Conservation (phyloP, 805 yeast genomes). For the Scheffersomyces spartinae region DNA sequence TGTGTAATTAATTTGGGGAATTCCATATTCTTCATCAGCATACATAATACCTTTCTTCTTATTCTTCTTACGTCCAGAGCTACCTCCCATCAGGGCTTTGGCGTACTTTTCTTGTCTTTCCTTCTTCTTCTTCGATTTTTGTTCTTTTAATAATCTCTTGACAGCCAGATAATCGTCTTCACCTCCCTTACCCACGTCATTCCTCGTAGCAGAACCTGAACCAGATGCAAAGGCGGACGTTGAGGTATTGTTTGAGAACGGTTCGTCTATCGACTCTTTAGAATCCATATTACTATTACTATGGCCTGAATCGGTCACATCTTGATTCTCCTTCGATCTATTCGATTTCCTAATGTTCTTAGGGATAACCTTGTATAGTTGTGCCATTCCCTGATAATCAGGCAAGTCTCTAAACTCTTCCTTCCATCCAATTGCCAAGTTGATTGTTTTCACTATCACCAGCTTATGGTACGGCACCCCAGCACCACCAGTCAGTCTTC, state of each 20-base stretch:
- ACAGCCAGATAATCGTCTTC: no score
- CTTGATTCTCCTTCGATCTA: no score
- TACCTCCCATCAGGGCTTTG: no score
- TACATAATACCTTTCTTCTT: slow-evolving; percentile 11
- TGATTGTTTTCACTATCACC: slow-evolving; percentile 36
- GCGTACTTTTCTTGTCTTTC: slow-evolving; percentile 1
- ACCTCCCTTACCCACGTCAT: not conserved
- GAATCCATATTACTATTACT: no score
- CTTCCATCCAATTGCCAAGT: slow-evolving; percentile 59
- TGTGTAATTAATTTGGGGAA: slow-evolving; percentile 57
- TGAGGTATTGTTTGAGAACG: no score
- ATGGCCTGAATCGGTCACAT: no score
- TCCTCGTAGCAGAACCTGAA: not conserved
- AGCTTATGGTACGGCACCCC: slow-evolving; percentile 23
- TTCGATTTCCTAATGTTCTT: slow-evolving; percentile 12
- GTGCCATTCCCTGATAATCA: slow-evolving; percentile 38
- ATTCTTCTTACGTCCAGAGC: slow-evolving; percentile 7
- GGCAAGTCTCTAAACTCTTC: slow-evolving; percentile 38
- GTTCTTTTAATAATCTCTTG: slow-evolving; percentile 3
- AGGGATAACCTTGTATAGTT: slow-evolving; percentile 35
- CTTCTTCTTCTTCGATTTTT: slow-evolving; percentile 7
- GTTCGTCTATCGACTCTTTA: no score
- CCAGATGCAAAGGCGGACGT: no score
- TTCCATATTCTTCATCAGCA: slow-evolving; percentile 41
- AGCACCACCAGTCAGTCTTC: slow-evolving; percentile 23